Evolutionary conservation across 345 rosid genomes (phyloP), one percentile per base, ranked within the genome.

Genomic region (Salix exigua): DNA sequence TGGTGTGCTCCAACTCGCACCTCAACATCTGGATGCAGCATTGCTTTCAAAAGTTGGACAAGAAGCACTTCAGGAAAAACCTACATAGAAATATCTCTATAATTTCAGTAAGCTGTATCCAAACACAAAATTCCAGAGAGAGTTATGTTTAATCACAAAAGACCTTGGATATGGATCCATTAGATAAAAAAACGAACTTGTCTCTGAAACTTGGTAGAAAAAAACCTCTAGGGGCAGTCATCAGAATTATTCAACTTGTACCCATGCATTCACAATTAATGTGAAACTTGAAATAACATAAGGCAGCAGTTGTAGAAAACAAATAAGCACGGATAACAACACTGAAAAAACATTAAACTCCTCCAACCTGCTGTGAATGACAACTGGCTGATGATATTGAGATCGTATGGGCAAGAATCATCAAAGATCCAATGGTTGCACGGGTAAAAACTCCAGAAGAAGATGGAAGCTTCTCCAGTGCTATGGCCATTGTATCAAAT

Each of bases 1-100:
- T 87, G 94, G 82, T 92, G 99, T 2, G 89, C 98, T 77, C 92
- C 95, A 48, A 91, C 93, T 40, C 98, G 97, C 38, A 88, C 94
- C 83, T 89, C 94, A 63, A 89, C 80, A 77, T 91, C 91, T 66
- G 98, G 89, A 87, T 93, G 97, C 82, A 96, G 77, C 97, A 93
- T 93, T 81, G 85, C 94, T 78, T 84, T 90, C 82, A 96, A 78
- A 80, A 96, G 92, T 68, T 92, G 97, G 74, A 84, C 86, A 73
- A 93, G 95, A 79, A 93, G 93, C 64, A 86, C 77, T 58, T 93
- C 99, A 0, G 98, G 99, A 75, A 96, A 93, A 68, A 85, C 90
- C 98, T 96, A 73, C 42, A 79, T 16, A 46, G 63, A 71, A 53
- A 60, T 30, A 37, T 63, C 75, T 53, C 16, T 33, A 46, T 18